Evolutionary conservation across 257 asterid species (phyloP), one percentile per base, ranked within the genome.

Genomic region (Leptodermis oblonga): DNA sequence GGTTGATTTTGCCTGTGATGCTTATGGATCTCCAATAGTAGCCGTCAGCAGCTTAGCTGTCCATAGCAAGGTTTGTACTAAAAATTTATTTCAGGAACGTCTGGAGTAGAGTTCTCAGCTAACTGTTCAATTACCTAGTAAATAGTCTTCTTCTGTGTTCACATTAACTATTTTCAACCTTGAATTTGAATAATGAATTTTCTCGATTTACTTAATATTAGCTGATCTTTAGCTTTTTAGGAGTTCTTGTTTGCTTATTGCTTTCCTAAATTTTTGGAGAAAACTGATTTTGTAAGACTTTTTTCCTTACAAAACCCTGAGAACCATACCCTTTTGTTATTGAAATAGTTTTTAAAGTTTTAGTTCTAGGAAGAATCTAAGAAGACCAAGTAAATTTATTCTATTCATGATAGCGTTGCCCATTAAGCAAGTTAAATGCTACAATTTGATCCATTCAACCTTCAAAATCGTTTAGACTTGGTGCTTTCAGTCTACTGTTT

Each of bases 1-100:
- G 90, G 95, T 94, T 64, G 99, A 94, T 84, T 85, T 89, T 80
- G 99, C 97, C 45, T 94, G 88, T 64, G 99, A 94, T 91, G 90
- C 91, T 65, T 64, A 85, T 64, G 97, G 97, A 76, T 86, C 92
- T 76, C 97, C 97, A 34, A 70, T 91, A 64, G 83, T 94, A 72
- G 92, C 97, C 56, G 84, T 89, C 77, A 94, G 97, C 75, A 80
- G 73, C 78, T 83, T 94, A 85, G 96, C 99, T 34, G 86, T 87
- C 80, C 99, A 94, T 77, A 79, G 90, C 26, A 87, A 94, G 99
- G 99, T 91, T 48, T 11, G 69, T 53, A 22, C 45, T 31, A 28
- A 62, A 62, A 55, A n/a, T n/a, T n/a, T n/a, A n/a, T 37, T 71
- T 65, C 43, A 41, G 20, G 65, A 43, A 30, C 54, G 11, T 70